Evolutionary conservation across 2,329 filamentous ascomycete genomes (phyloP).

Genomic region (Colletotrichum acutatum): DNA sequence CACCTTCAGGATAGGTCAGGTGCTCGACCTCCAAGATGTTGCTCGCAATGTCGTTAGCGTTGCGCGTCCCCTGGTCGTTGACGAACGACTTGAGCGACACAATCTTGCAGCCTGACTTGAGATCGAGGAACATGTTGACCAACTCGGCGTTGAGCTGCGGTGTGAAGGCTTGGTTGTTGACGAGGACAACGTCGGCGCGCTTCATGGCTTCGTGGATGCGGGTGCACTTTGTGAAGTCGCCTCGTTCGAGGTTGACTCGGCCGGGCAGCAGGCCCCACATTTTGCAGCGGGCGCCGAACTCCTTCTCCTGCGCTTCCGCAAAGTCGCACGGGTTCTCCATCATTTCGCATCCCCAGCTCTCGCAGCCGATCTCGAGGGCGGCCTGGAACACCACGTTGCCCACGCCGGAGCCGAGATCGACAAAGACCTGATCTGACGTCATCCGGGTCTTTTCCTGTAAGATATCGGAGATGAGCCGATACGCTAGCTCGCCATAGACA

Average conservation of each 20-base stretch:
- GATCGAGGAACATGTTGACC: conserved; percentile 89
- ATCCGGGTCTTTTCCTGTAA: conserved; percentile 80
- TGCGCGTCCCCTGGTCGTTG: conserved; percentile 81
- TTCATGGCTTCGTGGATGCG: conserved; percentile 79
- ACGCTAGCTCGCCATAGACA: conserved; percentile 92
- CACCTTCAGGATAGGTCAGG: conserved; percentile 66
- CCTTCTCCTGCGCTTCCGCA: conserved; percentile 81
- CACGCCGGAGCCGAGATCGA: conserved; percentile 95
- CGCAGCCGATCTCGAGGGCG: conserved; percentile 91
- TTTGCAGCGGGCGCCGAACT: conserved; percentile 86
- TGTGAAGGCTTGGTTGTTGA: conserved; percentile 98
- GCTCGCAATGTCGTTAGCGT: conserved; percentile 81
- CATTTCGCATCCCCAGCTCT: conserved; percentile 96
- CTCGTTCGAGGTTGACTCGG: conserved; percentile 80
- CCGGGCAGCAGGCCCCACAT: conserved; percentile 91
- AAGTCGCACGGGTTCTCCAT: conserved; percentile 91
- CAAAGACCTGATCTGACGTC: conserved; percentile 86
- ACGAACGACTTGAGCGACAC: conserved; percentile 95
- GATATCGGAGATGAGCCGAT: conserved; percentile 85
- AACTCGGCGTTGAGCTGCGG: conserved; percentile 86
- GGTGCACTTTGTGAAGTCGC: conserved; percentile 82
- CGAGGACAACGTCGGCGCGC: conserved; percentile 92
- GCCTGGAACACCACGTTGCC: conserved; percentile 96
- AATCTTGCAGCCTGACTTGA: conserved; percentile 90
- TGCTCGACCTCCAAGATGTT: conserved; percentile 84